A percentile compares a stretch with the other conserved stretches of the same genome.
Conservation (phyloP, 2,329 filamentous ascomycete species). For the Didymellaceae sp. region DNA sequence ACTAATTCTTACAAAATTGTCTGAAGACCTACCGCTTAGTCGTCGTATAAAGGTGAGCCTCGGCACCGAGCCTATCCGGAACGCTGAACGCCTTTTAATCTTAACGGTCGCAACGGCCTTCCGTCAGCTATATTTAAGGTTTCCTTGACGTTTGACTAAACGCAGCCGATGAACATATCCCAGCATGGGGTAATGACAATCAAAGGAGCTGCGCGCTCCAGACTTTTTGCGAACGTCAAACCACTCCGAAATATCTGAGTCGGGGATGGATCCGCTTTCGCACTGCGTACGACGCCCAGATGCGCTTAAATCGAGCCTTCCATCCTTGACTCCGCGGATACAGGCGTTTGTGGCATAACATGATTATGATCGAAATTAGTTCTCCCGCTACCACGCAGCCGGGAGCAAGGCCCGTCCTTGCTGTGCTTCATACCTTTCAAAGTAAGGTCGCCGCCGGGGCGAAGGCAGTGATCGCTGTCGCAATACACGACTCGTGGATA, state of each 20-base stretch:
- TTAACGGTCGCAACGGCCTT: slow-evolving; percentile 21
- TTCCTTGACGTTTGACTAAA: slow-evolving; percentile 29
- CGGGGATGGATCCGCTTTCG: slow-evolving; percentile 6
- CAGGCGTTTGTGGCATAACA: slow-evolving; percentile 8
- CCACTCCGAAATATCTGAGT: not conserved
- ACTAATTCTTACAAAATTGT: slow-evolving; percentile 4
- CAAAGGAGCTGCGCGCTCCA: slow-evolving; percentile 6
- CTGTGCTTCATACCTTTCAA: slow-evolving; percentile 22
- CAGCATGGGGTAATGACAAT: slow-evolving; percentile 6
- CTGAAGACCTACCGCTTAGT: slow-evolving; percentile 1
- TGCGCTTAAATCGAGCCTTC: slow-evolving; percentile 9
- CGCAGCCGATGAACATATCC: slow-evolving; percentile 25
- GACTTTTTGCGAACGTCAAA: not conserved
- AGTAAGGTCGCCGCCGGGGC: slow-evolving; percentile 22
- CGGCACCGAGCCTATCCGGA: slow-evolving; percentile 14
- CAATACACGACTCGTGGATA: slow-evolving; percentile 19
- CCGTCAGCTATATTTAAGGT: slow-evolving; percentile 16
- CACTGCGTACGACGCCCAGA: not conserved
- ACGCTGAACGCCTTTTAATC: slow-evolving; percentile 23
- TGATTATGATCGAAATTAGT: slow-evolving; percentile 18
- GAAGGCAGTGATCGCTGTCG: slow-evolving; percentile 19
- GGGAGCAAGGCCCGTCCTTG: slow-evolving; percentile 32
- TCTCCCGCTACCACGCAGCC: slow-evolving; percentile 30
- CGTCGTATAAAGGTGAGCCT: slow-evolving; percentile 6
- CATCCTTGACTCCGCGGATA: slow-evolving; percentile 10